These are phyloP conservation scores for Taphrina wiesneri DNA, from an alignment of 1,139 yeast species.

Conservation along the genomic window DNA sequence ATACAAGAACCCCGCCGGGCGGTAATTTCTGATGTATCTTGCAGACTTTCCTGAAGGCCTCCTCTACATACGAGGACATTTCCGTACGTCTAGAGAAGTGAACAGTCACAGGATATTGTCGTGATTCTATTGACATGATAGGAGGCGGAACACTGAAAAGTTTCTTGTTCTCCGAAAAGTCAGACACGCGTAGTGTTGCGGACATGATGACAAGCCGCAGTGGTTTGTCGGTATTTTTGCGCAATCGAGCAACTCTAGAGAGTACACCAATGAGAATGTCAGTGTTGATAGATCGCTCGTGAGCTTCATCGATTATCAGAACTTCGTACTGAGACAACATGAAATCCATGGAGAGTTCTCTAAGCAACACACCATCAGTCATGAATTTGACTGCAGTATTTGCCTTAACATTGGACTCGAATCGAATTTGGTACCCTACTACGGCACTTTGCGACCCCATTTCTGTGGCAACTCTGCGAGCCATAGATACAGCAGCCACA, in stretches of 20 bases:
- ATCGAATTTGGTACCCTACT: conserved; percentile 90
- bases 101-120: conserved; percentile 90
- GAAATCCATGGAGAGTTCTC: conserved; percentile 91
- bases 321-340: conserved; percentile 77
- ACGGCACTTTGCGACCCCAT: conserved; percentile 70
- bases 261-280: conserved; percentile 94
- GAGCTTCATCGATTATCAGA: conserved; percentile 93
- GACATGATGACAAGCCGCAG: conserved; percentile 72
- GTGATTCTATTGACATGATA: conserved; percentile 82
- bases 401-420: conserved; percentile 69
- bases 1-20: conserved; percentile 89
- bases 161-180: conserved; percentile 76
- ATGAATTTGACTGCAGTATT: conserved; percentile 87
- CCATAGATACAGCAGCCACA: conserved; percentile 98
- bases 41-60: conserved; percentile 78
- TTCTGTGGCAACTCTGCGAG: conserved; percentile 80
- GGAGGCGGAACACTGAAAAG: conserved; percentile 85
- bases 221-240: conserved; percentile 54
- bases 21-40: conserved; percentile 86
- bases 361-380: conserved; percentile 96
- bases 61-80: conserved; percentile 70
- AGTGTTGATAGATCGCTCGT: conserved; percentile 92
- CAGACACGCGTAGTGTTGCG: conserved; percentile 90
- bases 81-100: conserved; percentile 85
- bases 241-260: conserved; percentile 77